Evolutionary conservation across 1,139 yeast genomes (phyloP), one percentile per base, ranked within the genome.

Genomic region (Candida albicans): DNA sequence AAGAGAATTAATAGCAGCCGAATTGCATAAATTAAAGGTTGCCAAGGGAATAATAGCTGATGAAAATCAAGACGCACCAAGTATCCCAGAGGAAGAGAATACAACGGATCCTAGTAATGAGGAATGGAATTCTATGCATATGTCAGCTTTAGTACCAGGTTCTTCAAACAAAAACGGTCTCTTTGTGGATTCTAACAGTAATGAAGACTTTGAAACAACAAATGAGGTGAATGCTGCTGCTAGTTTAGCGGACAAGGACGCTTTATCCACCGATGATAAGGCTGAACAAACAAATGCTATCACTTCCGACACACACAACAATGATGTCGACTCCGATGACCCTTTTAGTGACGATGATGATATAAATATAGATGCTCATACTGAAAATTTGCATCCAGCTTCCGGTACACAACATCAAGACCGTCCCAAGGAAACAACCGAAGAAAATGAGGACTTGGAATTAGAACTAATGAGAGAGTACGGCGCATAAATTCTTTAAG

Each of bases 381-480:
- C 22, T 18, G 22, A 18, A 5, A 18, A 18, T 18, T n/a, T 27
- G 29, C 29, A 27, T 4, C 29, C n/a, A 27, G 10, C 4, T 3
- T n/a, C 29, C 29, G n/a, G 29, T 10, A 27, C 29, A 10, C 29
- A 27, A n/a, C 29, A 8, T 27, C 53, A 47, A 28, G 56, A 52
- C 22, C 35, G 29, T 15, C 53, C 53, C 18, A 46, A 49, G 27
- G 57, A 52, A 30, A 48, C 49, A 22, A 31, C 6, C 18, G 14
- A 22, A 34, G 46, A 51, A n/a, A 52, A 53, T 1, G 62, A 57
- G 18, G 59, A 65, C 8, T 58, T 59, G 42, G 75, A 69, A 34
- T 46, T 67, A 49, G 73, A 65, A 29, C 50, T 70, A 11, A 68
- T 73, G 75, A 62, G 72, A 47, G 73, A 70, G 47, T 37, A 31